Percentiles rank a stretch among this genome's conserved stretches.
These are phyloP conservation scores for Collybiopsis luxurians DNA, from an alignment of 768 basidiomycete genomes.

Conservation along the genomic window DNA sequence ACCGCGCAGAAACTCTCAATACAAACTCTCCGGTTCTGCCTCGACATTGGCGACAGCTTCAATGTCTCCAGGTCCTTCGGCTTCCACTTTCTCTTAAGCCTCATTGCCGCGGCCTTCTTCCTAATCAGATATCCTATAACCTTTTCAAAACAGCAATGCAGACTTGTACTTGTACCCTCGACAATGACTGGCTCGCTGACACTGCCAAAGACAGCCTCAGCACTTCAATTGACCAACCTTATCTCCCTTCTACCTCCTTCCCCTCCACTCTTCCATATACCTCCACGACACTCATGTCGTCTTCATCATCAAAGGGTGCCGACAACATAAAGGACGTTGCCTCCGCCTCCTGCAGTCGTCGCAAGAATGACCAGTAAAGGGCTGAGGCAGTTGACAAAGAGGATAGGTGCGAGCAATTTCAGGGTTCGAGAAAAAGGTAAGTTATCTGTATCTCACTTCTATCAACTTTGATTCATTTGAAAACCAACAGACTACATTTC, in stretches of 20 bases:
- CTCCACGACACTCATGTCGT: constrained; percentile 4
- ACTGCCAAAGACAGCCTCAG: constrained; percentile 4
- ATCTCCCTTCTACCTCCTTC: neutral
- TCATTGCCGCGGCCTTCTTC: constrained; percentile 34
- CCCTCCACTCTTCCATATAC: neutral
- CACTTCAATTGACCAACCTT: constrained; percentile 1
- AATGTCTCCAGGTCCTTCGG: constrained; percentile 1
- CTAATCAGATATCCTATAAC: constrained; percentile 27
- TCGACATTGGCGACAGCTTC: neutral
- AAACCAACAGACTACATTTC: constrained; percentile 82
- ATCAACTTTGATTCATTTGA: neutral
- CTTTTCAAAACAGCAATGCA: constrained; percentile 15
- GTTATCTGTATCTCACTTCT: constrained; percentile 13
- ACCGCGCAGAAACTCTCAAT: constrained; percentile 2
- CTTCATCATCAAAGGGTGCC: neutral
- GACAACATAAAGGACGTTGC: constrained; percentile 39
- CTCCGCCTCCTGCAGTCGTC: constrained; percentile 86
- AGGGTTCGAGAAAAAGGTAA: constrained; percentile 90
- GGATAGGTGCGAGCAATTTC: constrained; percentile 95
- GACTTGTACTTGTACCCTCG: constrained; percentile 33
- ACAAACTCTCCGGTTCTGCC: constrained; percentile 1
- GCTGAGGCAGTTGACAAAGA: constrained; percentile 94
- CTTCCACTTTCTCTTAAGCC: constrained; percentile 35
- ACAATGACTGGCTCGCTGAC: constrained; percentile 9
- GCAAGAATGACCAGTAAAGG: constrained; percentile 94